Conservation (phyloP, 805 yeast genomes). For the Candida ortonii region DNA sequence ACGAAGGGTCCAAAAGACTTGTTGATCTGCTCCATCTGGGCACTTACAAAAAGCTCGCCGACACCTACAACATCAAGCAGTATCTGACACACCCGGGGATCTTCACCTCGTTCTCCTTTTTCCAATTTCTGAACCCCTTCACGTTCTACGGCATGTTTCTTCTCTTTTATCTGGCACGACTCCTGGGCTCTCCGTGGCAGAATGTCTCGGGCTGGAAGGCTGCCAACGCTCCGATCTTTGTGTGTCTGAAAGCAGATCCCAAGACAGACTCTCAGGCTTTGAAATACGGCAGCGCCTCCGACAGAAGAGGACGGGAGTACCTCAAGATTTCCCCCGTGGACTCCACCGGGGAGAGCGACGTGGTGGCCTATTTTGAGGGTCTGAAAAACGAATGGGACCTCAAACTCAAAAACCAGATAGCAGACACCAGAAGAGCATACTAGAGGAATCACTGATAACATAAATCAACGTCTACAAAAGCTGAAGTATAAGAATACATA, state of each 20-base stretch:
- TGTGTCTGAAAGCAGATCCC: constrained; percentile 53
- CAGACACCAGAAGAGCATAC: constrained; percentile 27
- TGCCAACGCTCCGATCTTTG: constrained; percentile 81
- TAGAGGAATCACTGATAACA: constrained; percentile 2
- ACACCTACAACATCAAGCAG: constrained; percentile 56
- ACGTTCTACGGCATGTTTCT: constrained; percentile 84
- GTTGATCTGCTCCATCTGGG: constrained; percentile 81
- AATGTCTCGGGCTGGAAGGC: constrained; percentile 85
- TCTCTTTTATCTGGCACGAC: constrained; percentile 79
- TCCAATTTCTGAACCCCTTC: constrained; percentile 68
- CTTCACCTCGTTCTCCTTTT: constrained; percentile 78
- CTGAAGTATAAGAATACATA: neutral
- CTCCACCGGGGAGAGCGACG: constrained; percentile 61
- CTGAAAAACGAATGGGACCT: constrained; percentile 70
- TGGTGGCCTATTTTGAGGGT: constrained; percentile 58
- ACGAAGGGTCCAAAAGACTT: constrained; percentile 88
- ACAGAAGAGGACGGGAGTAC: constrained; percentile 61
- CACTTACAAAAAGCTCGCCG: constrained; percentile 50
- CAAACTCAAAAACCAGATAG: constrained; percentile 68
- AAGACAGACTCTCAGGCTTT: constrained; percentile 40
- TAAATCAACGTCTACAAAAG: neutral
- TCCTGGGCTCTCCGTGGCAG: constrained; percentile 83
- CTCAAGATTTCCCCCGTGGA: constrained; percentile 57
- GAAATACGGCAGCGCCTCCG: constrained; percentile 73
- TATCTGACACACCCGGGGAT: constrained; percentile 93